Base-by-base conservation (phyloP, 2,329 filamentous ascomycete genomes). In the Fusarium nygamai region DNA sequence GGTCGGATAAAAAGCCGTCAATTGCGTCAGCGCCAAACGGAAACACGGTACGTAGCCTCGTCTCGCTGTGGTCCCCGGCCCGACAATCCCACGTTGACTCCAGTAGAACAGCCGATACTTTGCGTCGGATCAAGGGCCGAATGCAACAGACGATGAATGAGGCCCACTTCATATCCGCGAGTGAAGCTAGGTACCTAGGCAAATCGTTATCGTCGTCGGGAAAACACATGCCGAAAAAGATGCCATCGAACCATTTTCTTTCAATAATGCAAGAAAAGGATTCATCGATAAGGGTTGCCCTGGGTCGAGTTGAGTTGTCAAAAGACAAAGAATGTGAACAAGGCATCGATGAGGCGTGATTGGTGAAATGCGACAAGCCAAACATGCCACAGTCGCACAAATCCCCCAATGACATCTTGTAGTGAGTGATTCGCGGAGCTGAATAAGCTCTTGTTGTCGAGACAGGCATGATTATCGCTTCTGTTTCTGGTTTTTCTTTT, bases 191-290 rank as follows among this genome's bases (percentile, higher is more conserved):
- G 27, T 14, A 36, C 13, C 5, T 33, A 38, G 36, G 36, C 36
- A 31, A 27, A 36, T 29, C 24, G n/a, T 59, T 59, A 50, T 59
- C 31, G 58, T 43, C 50, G 64, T 70, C 67, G 58, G 67, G 65
- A 31, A 56, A 53, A 44, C 53, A 51, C 58, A 64, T 72, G 61
- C 61, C 70, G 70, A 65, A 61, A 75, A 63, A 75, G 64, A 68
- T 53, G 39, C n/a, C 34, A 69, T 75, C 67, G 72, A 74, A 74
- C 74, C 75, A 75, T 62, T 69, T 29, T 61, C 60, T 68, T 29
- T 63, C 60, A 57, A 69, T 34, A n/a, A 65, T 60, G 64, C 50
- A 58, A 58, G 12, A 24, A 53, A 61, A 63, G 19, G 50, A 39
- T 71, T 46, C 14, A 56, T 67, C 41, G 50, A 57, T 39, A 53